These are phyloP conservation scores for Neofusicoccum laricinum DNA, from an alignment of 2,329 filamentous ascomycete genomes.

Conservation along the genomic window DNA sequence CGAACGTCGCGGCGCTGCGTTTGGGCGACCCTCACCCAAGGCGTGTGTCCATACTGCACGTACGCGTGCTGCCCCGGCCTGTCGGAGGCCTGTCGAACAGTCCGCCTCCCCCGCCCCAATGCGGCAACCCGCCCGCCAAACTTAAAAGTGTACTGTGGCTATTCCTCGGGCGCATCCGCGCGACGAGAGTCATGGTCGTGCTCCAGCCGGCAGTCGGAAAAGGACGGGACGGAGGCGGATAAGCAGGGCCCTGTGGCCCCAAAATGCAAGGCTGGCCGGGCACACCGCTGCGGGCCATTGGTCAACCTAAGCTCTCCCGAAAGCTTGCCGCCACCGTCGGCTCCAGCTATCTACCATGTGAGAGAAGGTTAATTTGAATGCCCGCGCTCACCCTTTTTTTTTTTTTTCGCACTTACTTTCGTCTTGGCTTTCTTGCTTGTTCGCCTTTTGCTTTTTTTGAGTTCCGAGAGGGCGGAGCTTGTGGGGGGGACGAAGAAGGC, in stretches of 20 bases:
- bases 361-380: background rate
- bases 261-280: background rate
- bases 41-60: no score
- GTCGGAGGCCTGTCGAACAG: background rate
- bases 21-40: no score
- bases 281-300: no score
- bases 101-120: background rate
- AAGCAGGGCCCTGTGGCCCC: background rate
- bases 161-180: background rate
- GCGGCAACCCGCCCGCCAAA: background rate
- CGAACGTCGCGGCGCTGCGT: no score
- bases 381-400: background rate
- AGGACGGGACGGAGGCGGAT: background rate
- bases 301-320: background rate
- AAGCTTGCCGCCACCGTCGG: background rate
- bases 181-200: background rate
- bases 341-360: background rate
- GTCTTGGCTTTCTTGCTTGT: background rate
- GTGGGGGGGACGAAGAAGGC: no score
- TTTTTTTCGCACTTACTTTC: background rate
- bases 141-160: background rate
- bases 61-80: no score
- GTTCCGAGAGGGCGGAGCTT: no score
- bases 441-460: background rate
- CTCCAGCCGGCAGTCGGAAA: background rate